phyloP scores from a whole-genome alignment of 768 basidiomycete species.

The Podaxis sp. region DNA sequence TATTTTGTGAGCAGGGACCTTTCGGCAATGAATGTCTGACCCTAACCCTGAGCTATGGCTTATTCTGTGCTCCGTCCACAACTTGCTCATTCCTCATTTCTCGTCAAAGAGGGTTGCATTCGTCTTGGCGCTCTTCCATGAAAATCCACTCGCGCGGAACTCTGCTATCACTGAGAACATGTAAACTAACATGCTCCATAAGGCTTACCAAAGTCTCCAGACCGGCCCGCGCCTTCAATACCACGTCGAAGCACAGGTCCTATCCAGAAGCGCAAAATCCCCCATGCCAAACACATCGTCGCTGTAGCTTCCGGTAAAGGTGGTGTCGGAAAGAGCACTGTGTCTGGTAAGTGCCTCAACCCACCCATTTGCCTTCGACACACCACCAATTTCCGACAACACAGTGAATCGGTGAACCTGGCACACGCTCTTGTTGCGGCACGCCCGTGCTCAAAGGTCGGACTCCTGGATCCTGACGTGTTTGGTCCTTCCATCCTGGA shows the following conservation, averaged over 20 bases:
- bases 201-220: constrained; percentile 28
- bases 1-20: too few relatives aligned
- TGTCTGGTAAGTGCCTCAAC: constrained; percentile 38
- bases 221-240: constrained; percentile 43
- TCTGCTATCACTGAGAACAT: background rate
- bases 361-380: too few relatives aligned
- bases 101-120: background rate
- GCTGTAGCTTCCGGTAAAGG: constrained; percentile 90
- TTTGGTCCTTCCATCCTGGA: constrained; percentile 95
- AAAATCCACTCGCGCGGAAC: constrained; percentile 51
- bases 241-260: constrained; percentile 59
- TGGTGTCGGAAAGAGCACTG: constrained; percentile 93
- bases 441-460: constrained; percentile 59
- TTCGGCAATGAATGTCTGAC: background rate
- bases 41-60: background rate
- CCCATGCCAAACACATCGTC: constrained; percentile 78
- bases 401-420: constrained; percentile 44
- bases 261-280: constrained; percentile 28
- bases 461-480: constrained; percentile 90
- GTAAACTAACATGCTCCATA: constrained; percentile 4
- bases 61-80: constrained; percentile 1
- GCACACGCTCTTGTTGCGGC: constrained; percentile 68
- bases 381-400: too few relatives aligned
- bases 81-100: background rate
- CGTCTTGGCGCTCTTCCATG: constrained; percentile 35